These are phyloP conservation scores for Coniochaeta sp. DNA, from an alignment of 2,329 filamentous ascomycete species.

Conservation along the genomic window DNA sequence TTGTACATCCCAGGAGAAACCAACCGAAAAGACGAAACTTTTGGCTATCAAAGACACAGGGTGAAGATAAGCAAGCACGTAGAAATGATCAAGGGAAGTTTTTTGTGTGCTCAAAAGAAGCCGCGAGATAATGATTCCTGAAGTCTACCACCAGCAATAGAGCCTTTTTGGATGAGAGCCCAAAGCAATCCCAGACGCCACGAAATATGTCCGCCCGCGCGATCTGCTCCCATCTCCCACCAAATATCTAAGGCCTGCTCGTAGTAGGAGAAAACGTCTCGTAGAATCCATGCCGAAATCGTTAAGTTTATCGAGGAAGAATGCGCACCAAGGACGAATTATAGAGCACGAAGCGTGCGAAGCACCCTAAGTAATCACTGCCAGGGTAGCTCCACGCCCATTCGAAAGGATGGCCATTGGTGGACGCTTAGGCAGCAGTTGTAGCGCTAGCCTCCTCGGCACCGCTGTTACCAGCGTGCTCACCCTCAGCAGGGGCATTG, in stretches of 20 bases:
- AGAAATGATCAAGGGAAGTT: constrained; percentile 13
- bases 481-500: constrained; percentile 37
- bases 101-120: constrained; percentile 15
- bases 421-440: constrained; percentile 20
- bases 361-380: background rate
- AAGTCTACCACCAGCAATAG: constrained; percentile 17
- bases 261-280: constrained; percentile 10
- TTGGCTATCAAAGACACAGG: constrained; percentile 20
- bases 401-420: background rate
- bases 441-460: constrained; percentile 11
- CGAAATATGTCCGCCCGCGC: constrained; percentile 14
- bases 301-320: background rate
- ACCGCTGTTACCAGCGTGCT: constrained; percentile 29
- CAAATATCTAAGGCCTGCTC: constrained; percentile 10
- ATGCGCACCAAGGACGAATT: background rate
- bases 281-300: constrained; percentile 21
- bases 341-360: background rate
- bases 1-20: constrained; percentile 21
- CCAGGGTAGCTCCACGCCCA: background rate
- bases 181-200: constrained; percentile 16
- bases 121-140: constrained; percentile 24
- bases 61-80: constrained; percentile 12
- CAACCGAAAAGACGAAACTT: constrained; percentile 19
- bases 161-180: constrained; percentile 11
- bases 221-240: constrained; percentile 11